Evolutionary conservation across 1,284 basidiomycete species (phyloP), one percentile per base, ranked within the genome.

Genomic region (Ganoderma resinaceum): DNA sequence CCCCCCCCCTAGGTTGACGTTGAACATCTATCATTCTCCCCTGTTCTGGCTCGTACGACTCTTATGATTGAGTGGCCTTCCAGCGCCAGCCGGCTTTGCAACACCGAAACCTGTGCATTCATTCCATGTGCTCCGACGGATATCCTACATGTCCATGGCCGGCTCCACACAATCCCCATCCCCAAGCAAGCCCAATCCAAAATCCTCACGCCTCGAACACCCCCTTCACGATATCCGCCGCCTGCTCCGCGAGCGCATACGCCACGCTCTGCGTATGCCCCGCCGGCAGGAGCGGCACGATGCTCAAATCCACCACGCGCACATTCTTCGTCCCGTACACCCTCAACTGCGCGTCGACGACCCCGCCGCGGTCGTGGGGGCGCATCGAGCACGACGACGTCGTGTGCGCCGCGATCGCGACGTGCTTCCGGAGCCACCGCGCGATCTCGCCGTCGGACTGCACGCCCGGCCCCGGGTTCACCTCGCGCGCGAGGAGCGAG

Each of bases 241-340:
- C 66, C 46, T 66, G 66, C 62, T 70, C 68, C 40, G 68, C 70
- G 1, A 68, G 33, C 5, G 69, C 66, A 52, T 65, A 67, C 26
- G 62, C 68, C 11, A 66, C 31, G 9, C 65, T 59, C 61, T 70
- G 68, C 40, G 62, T 42, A 33, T 86, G 84, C n/a, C 82, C 80
- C 52, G 83, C 78, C 70, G 84, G 83, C 68, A 81, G 77, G 52
- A 86, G 80, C 0, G 86, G 86, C 74, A 81, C 85, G 18, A 88
- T 80, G 4, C 84, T 86, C 23, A 84, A 78, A 70, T 88, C 86
- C 31, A 81, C 83, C 7, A 86, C 84, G 46, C 83, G 83, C 69
- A 86, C 83, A 76, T 86, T 87, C 65, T 79, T 66, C 20, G 85
- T 83, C 35, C 89, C 89, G 77, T 91, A 88, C 9, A 91, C 89